A percentile compares a stretch with the other conserved stretches of the same genome.
Evolutionary conservation across 257 asterid species (phyloP).

Genomic region (Scutellaria barbata): DNA sequence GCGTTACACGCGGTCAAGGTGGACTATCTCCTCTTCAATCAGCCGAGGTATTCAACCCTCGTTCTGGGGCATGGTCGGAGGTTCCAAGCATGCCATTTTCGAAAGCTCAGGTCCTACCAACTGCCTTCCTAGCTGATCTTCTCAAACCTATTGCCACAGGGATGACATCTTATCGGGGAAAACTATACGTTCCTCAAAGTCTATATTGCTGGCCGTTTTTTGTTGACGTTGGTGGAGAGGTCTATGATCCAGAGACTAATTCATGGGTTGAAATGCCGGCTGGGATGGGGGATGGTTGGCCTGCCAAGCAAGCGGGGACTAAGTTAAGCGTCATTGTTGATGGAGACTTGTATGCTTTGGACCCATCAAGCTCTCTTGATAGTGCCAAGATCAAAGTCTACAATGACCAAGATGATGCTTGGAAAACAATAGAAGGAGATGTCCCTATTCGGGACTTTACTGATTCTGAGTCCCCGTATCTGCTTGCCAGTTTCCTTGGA

Average conservation of each 20-base stretch:
- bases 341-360: conserved; percentile 76
- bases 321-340: conserved; percentile 80
- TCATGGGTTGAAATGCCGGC: conserved; percentile 85
- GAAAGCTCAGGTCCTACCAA: conserved; percentile 77
- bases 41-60: conserved; percentile 84
- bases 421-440: conserved; percentile 83
- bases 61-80: conserved; percentile 71
- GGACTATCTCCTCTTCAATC: conserved; percentile 82
- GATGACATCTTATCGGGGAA: conserved; percentile 81
- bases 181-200: conserved; percentile 86
- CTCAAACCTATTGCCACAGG: conserved; percentile 95
- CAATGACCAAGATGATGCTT: conserved; percentile 71
- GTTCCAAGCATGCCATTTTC: conserved; percentile 88
- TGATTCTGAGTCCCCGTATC: conserved; percentile 77
- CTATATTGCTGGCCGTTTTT: conserved; percentile 90
- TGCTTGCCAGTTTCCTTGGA: conserved; percentile 78
- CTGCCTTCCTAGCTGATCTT: conserved; percentile 81
- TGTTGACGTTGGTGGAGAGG: conserved; percentile 93
- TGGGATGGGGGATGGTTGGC: conserved; percentile 99
- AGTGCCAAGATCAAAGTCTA: conserved; percentile 78
- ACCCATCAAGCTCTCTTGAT: conserved; percentile 68
- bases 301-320: conserved; percentile 94
- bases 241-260: conserved; percentile 78
- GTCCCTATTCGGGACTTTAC: conserved; percentile 65
- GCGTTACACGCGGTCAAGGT: conserved; percentile 76